Percentiles rank a stretch among this genome's conserved stretches.
Evolutionary conservation across 2,329 filamentous ascomycete genomes (phyloP).

Genomic region (Drechslerella stenobrocha): DNA sequence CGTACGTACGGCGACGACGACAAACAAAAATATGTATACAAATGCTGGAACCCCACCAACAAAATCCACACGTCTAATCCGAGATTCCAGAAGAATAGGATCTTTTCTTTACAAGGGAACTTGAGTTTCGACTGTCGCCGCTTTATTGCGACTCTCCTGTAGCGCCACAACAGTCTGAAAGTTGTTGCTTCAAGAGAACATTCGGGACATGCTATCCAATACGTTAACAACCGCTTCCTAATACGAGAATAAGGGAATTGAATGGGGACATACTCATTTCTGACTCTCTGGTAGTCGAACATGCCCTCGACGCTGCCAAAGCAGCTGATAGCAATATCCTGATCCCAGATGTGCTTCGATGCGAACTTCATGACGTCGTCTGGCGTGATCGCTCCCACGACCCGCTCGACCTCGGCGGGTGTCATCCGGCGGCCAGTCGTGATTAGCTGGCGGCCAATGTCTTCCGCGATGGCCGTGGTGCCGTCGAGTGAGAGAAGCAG

Average conservation of each 20-base stretch:
- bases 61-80: constrained; percentile 44
- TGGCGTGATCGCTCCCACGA: constrained; percentile 83
- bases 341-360: constrained; percentile 93
- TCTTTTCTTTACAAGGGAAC: constrained; percentile 45
- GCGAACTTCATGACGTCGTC: constrained; percentile 98
- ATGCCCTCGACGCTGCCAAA: constrained; percentile 89
- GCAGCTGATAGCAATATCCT: constrained; percentile 90
- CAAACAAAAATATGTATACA: constrained; percentile 46
- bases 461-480: constrained; percentile 94
- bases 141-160: constrained; percentile 9
- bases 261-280: constrained; percentile 63
- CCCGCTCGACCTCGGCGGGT: constrained; percentile 91
- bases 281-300: constrained; percentile 75
- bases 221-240: constrained; percentile 7
- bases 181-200: constrained; percentile 49
- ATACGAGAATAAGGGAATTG: not conserved
- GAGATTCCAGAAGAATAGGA: constrained; percentile 30
- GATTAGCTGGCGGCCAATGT: constrained; percentile 97
- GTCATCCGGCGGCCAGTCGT: constrained; percentile 90
- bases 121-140: constrained; percentile 21
- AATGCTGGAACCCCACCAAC: constrained; percentile 38
- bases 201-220: constrained; percentile 34
- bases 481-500: constrained; percentile 96
- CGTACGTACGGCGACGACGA: constrained; percentile 7
- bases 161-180: too few species aligned